Base-by-base conservation (phyloP, 257 asterid genomes). In the Penstemon newberryi region DNA sequence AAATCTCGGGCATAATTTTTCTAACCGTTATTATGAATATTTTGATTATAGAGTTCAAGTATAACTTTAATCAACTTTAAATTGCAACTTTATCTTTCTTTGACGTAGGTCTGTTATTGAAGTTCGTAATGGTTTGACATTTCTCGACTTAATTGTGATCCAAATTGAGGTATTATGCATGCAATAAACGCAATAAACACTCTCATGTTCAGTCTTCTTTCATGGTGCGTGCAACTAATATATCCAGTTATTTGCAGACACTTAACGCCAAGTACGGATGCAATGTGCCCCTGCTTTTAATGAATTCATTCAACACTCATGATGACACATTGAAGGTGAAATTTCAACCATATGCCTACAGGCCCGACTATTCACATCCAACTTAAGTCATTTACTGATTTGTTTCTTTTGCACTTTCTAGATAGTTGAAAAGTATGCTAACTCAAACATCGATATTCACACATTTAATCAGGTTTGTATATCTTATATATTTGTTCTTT, bases 251-350 rank as follows among this genome's bases (percentile, higher is more conserved):
- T 79, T 7, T 79, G 84, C 83, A 94, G 98, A 78, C 76, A 56
- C 96, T 94, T 66, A 91, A 91, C 80, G 71, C 77, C 71, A 89
- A 82, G 74, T 94, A 94, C 52, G 99, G 98, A 57, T 94, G 96
- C 81, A 89, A 9, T 49, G 99, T 94, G 66, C 99, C 99, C 63
- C 84, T 94, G 81, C 90, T 94, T 70, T 78, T 94, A 62, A 94
- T 94, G 99, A 94, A 94, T 80, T 94, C 99, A 71, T 94, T 94
- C 90, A 94, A 94, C 78, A 94, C 99, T 61, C 99, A 94, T 66
- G 98, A 94, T 78, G 98, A 94, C 69, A 91, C 99, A 62, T 70
- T 66, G 69, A 94, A 94, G 99, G 99, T 94, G 73, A 78, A 70
- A 60, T 62, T 67, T 40, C 42, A 38, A n/a, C 33, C 33, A 25